These are phyloP conservation scores for Aspergillus floridensis DNA, from an alignment of 2,329 filamentous ascomycete genomes.

Conservation along the genomic window DNA sequence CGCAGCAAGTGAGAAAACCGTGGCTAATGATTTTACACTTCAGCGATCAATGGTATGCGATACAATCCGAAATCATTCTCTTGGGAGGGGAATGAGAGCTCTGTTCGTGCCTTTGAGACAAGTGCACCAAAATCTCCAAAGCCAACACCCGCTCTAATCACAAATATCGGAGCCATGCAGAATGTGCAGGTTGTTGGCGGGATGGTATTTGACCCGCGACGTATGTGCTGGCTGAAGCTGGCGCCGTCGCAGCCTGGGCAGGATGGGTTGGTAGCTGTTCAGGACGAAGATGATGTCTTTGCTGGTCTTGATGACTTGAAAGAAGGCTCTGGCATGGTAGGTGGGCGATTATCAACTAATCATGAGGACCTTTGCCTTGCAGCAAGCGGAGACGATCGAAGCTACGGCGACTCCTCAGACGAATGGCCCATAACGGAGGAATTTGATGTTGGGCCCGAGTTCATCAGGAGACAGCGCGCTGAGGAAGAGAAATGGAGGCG, in stretches of 20 bases:
- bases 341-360: slow-evolving; percentile 22
- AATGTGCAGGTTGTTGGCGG: slow-evolving; percentile 93
- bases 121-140: slow-evolving; percentile 44
- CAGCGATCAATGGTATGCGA: slow-evolving; percentile 90
- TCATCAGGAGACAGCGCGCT: slow-evolving; percentile 80
- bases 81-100: slow-evolving; percentile 97
- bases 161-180: slow-evolving; percentile 78
- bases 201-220: slow-evolving; percentile 96
- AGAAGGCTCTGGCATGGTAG: slow-evolving; percentile 50
- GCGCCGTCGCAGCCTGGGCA: slow-evolving; percentile 44
- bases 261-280: slow-evolving; percentile 51
- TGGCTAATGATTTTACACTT: slow-evolving; percentile 13
- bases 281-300: slow-evolving; percentile 91
- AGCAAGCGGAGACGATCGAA: slow-evolving; percentile 39
- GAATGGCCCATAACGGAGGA: slow-evolving; percentile 91
- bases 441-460: slow-evolving; percentile 95
- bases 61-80: slow-evolving; percentile 84
- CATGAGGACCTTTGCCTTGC: slow-evolving; percentile 27
- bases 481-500: slow-evolving; percentile 90
- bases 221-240: slow-evolving; percentile 96
- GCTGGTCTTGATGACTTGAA: slow-evolving; percentile 91
- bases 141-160: slow-evolving; percentile 69
- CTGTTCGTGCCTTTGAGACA: slow-evolving; percentile 71
- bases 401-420: slow-evolving; percentile 53
- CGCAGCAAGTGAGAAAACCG: neutral